Base-by-base conservation (phyloP, 2,329 filamentous ascomycete genomes). In the Harringtonia aguacate region DNA sequence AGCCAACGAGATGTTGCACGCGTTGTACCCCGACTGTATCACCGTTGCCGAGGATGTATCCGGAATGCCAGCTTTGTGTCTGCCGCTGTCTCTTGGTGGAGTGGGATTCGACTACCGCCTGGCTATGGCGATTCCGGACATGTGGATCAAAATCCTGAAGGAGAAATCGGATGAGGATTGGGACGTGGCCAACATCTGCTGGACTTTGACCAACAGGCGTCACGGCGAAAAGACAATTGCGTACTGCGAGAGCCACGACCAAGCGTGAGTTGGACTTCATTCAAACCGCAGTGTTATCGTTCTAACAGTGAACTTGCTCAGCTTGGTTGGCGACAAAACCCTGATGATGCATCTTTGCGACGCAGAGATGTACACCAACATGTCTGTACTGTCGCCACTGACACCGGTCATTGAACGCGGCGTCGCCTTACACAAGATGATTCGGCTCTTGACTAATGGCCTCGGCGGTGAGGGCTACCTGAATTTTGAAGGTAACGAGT, bases 91-190 rank as follows among this genome's bases (percentile, higher is more conserved):
- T 1, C 70, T 95, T 2, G 92, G 92, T 17, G 92, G 92, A 49
- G 79, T 97, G 53, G 92, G 92, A 22, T 98, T 98, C 60, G 92
- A 98, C 65, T 98, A 98, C 64, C 80, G 92, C 53, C 77, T 98
- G 28, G 89, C 89, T 44, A 98, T 98, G 92, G 92, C 92, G 5
- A 81, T 98, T 50, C 92, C 92, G 4, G 92, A 98, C 62, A 86
- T 98, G 79, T 98, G 94, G 79, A 98, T 98, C 73, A 98, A 98
- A 68, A 86, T 94, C 59, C 65, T 97, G 49, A 98, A 98, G 64
- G 92, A 98, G 66, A 80, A 87, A 61, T 75, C 84, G 57, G 92
- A 98, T 56, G 75, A 87, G 50, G 77, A 94, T 10, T 98, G 92
- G 92, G 85, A 97, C 56, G 84, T 98, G 63, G 79, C 77, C 46